Evolutionary conservation across 1,139 yeast species (phyloP).

Genomic region (Debaryomyces coudertii): DNA sequence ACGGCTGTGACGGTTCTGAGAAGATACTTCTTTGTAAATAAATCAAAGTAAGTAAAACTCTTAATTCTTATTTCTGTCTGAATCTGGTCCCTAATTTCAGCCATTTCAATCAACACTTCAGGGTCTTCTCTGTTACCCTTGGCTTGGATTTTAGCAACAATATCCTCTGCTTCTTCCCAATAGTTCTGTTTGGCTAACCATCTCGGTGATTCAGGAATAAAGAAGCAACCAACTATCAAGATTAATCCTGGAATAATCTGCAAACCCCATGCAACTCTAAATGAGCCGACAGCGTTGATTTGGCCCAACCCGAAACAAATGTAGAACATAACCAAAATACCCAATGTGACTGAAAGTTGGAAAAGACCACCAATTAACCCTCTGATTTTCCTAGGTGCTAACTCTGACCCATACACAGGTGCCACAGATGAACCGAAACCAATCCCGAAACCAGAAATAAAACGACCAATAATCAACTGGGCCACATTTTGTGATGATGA

Average conservation of each 20-base stretch:
- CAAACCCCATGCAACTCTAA: slow-evolving; percentile 57
- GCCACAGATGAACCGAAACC: slow-evolving; percentile 63
- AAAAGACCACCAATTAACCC: slow-evolving; percentile 52
- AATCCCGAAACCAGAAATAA: slow-evolving; percentile 59
- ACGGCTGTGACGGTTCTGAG: slow-evolving; percentile 34
- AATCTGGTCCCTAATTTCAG: slow-evolving; percentile 38
- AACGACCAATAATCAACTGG: slow-evolving; percentile 50
- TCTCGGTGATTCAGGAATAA: slow-evolving; percentile 42
- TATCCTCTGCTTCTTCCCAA: slow-evolving; percentile 37
- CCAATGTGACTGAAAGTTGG: slow-evolving; percentile 47
- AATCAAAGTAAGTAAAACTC: slow-evolving; percentile 31
- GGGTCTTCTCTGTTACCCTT: slow-evolving; percentile 35
- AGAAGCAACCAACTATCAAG: slow-evolving; percentile 46
- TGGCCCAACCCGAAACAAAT: slow-evolving; percentile 40
- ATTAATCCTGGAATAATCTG: slow-evolving; percentile 57
- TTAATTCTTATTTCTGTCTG: slow-evolving; percentile 32
- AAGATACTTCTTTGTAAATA: slow-evolving; percentile 33
- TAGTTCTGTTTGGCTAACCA: slow-evolving; percentile 41
- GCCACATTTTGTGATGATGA: slow-evolving; percentile 33
- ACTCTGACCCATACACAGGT: slow-evolving; percentile 61
- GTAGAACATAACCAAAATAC: slow-evolving; percentile 44
- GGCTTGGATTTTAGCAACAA: slow-evolving; percentile 35
- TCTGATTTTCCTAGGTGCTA: slow-evolving; percentile 54
- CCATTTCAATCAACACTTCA: slow-evolving; percentile 35
- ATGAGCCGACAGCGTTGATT: slow-evolving; percentile 42